These are phyloP conservation scores for Phytophthora hybrid DNA, from an alignment of 352 stramenopile species.

Conservation along the genomic window DNA sequence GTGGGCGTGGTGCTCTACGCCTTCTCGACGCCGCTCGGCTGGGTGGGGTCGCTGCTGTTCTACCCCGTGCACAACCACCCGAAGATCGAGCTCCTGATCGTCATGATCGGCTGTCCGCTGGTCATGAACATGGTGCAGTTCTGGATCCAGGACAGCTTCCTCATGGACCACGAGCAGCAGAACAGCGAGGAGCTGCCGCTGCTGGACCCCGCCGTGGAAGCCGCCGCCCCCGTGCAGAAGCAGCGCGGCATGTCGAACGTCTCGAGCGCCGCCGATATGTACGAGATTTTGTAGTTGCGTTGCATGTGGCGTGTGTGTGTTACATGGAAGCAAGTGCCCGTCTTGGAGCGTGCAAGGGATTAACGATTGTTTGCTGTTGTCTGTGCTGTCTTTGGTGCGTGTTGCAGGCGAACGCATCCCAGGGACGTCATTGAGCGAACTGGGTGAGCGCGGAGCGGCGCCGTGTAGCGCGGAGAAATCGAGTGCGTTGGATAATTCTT, in stretches of 20 bases:
- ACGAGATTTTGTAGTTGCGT: conserved; percentile 65
- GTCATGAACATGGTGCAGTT: conserved; percentile 91
- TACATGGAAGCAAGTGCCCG: conserved; percentile 13
- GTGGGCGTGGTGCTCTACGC: conserved; percentile 68
- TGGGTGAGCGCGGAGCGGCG: conserved; percentile 13
- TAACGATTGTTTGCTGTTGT: conserved; percentile 32
- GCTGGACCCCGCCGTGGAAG: conserved; percentile 20
- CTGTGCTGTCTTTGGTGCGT: conserved; percentile 12
- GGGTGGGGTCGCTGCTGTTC: conserved; percentile 74
- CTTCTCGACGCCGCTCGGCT: conserved; percentile 64
- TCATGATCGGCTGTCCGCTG: conserved; percentile 87
- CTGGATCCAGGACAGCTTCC: conserved; percentile 86
- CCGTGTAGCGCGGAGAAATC: conserved; percentile 6
- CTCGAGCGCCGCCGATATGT: conserved; percentile 64
- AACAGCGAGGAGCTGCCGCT: conserved; percentile 47
- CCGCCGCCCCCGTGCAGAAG: conserved; percentile 33
- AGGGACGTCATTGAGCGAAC: conserved; percentile 36
- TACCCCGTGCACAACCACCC: conserved; percentile 74
- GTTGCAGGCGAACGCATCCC: conserved; percentile 43
- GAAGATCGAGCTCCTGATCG: conserved; percentile 82
- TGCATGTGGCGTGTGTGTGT: conserved; percentile 15
- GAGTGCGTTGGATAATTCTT: conserved; percentile 29
- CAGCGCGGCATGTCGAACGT: conserved; percentile 51
- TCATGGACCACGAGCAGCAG: conserved; percentile 61
- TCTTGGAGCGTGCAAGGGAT: conserved; percentile 19